Base-by-base conservation (phyloP, 2,329 filamentous ascomycete species). In the Elsinoe australis region DNA sequence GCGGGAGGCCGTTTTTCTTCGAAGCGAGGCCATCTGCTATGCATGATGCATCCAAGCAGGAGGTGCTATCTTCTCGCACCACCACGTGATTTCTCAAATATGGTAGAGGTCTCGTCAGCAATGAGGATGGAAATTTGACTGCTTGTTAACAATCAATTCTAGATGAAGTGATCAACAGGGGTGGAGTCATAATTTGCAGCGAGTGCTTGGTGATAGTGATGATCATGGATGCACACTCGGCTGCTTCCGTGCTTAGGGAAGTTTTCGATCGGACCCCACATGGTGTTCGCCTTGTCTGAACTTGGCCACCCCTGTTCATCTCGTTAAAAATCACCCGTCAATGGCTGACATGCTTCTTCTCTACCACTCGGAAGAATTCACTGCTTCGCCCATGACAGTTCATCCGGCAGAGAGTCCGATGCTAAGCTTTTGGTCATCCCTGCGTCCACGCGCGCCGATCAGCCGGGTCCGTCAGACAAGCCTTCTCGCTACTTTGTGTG, bases 391-490 rank as follows among this genome's bases (percentile, higher is more conserved):
- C 19, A 18, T 38, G 35, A 38, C 35, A 22, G 18, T 14, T 38
- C 35, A 14, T 10, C 35, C 35, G 35, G 21, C 35, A 18, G 26
- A 22, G 35, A 8, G 15, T 24, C 21, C 21, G 24, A 29, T 12
- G 38, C 38, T 28, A 31, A 28, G 38, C 38, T 31, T 42, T 42
- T 26, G 10, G 3, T 7, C 12, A 42, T 12, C 38, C 24, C 21
- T 42, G 38, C 38, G 24, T 9, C 10, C 22, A 42, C 38, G 38
- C n/a, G 38, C 3, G 38, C 38, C 38, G 38, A 15, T 28, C 22
- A 15, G 7, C 18, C 22, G 38, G 38, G 22, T 14, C 38, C 28
- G n/a, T 18, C n/a, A 42, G 24, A 42, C 38, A 42, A 42, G 24
- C 38, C 38, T 42, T 14, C 9, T 24, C 18, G 21, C 12, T 29